These are phyloP conservation scores for Moricandia arvensis DNA, from an alignment of 345 rosid species.

Conservation along the genomic window DNA sequence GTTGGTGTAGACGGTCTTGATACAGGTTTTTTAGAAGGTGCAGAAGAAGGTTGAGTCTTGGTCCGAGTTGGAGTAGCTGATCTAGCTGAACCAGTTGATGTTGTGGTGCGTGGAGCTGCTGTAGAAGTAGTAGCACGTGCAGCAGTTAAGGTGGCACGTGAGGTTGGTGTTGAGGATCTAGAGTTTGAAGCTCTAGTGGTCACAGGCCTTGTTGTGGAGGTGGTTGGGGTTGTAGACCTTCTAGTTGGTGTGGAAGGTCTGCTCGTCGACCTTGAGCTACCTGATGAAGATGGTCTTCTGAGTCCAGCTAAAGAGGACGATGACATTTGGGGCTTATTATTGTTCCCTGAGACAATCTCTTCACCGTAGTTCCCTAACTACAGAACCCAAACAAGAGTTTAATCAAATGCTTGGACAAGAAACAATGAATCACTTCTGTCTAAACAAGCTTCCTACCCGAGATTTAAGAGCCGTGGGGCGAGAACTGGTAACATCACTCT, in stretches of 20 bases:
- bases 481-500: conserved; percentile 46
- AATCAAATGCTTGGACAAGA: background rate
- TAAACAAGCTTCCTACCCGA: conserved; percentile 50
- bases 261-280: conserved; percentile 42
- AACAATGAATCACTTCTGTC: background rate
- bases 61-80: conserved; percentile 36
- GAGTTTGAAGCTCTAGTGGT: conserved; percentile 47
- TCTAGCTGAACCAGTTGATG: conserved; percentile 33
- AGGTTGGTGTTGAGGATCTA: conserved; percentile 79
- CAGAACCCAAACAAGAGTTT: conserved; percentile 14
- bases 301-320: conserved; percentile 40
- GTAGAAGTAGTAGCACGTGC: conserved; percentile 35
- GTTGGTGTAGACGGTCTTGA: conserved; percentile 38
- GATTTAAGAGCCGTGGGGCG: conserved; percentile 51
- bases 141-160: conserved; percentile 51
- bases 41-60: conserved; percentile 21
- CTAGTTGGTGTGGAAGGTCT: conserved; percentile 65
- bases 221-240: conserved; percentile 42
- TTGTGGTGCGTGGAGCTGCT: conserved; percentile 23
- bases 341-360: conserved; percentile 34
- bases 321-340: conserved; percentile 38
- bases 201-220: conserved; percentile 37
- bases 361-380: conserved; percentile 59
- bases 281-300: conserved; percentile 67
- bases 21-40: conserved; percentile 30